phyloP scores from a whole-genome alignment of 169 alveolate species.

The Plasmodium blacklocki region DNA sequence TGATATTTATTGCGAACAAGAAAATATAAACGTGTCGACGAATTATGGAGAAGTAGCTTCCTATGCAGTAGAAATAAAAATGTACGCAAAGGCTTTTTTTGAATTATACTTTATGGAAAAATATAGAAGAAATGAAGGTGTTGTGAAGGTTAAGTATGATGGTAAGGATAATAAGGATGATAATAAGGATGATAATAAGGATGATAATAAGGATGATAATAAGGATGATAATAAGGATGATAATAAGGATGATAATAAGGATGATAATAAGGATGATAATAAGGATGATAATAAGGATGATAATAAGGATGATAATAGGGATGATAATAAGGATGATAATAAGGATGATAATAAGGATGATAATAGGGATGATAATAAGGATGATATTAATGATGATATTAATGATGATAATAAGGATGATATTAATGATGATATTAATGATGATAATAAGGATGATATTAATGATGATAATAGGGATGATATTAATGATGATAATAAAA shows the following conservation, averaged over 20 bases:
- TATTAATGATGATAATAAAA: background rate
- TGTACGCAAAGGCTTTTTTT: constrained; percentile 72
- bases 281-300: no score
- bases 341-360: background rate
- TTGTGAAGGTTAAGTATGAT: background rate
- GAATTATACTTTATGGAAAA: constrained; percentile 42
- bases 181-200: background rate
- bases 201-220: background rate
- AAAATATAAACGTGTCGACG: background rate
- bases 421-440: no score
- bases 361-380: background rate
- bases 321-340: background rate
- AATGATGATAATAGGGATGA: background rate
- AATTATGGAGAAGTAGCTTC: constrained; percentile 52
- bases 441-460: background rate
- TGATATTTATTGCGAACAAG: background rate
- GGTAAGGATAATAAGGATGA: background rate
- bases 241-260: background rate
- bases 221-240: background rate
- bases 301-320: background rate
- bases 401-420: background rate
- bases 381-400: background rate
- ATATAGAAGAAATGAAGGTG: background rate
- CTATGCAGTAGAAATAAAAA: constrained; percentile 64
- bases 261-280: background rate